Evolutionary conservation across 148 eudicot species (phyloP), one percentile per base, ranked within the genome.

Genomic region (Heliamphora exappendiculata): DNA sequence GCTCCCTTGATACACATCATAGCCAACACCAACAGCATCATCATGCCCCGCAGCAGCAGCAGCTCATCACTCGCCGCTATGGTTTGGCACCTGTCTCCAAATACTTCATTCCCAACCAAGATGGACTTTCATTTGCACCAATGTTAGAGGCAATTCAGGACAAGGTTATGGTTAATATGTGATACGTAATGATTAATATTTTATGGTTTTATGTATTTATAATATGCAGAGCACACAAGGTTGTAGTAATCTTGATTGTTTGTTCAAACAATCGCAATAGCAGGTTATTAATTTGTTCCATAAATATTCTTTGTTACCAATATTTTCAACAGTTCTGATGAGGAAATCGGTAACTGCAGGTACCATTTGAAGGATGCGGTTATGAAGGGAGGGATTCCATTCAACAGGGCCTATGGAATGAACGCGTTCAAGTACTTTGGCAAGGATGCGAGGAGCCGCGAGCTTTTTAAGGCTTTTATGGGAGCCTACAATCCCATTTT

Each of bases 21-120:
- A 72, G 45, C 2, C 11, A 41, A 17, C 19, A 19, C 68, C 68
- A 64, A 13, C 45, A 65, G 69, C 6, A 65, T 42, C 5, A 39
- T 17, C 42, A 65, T 17, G 14, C 29, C 37, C 29, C n/a, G 13
- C 7, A 54, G 59, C 42, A 36, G 69, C 45, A 64, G 26, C 26
- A 33, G 45, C 11, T 7, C 44, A 3, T 34, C 10, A 75, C 70
- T 75, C 63, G 77, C 67, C 60, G 60, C 5, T 84, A 84, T 72
- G 84, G 82, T 3, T 68, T 81, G 66, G 82, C 77, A n/a, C 81
- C 81, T 1, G 81, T 70, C 10, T 44, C 75, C 29, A 78, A 49
- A 39, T 84, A 75, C 78, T 67, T 78, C 42, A 72, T 81, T 22
- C 75, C 62, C 34, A 81, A 81, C 54, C 72, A 84, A n/a, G 80